These are phyloP conservation scores for Kodamaea neixiangensis DNA, from an alignment of 805 yeast species.

Conservation along the genomic window DNA sequence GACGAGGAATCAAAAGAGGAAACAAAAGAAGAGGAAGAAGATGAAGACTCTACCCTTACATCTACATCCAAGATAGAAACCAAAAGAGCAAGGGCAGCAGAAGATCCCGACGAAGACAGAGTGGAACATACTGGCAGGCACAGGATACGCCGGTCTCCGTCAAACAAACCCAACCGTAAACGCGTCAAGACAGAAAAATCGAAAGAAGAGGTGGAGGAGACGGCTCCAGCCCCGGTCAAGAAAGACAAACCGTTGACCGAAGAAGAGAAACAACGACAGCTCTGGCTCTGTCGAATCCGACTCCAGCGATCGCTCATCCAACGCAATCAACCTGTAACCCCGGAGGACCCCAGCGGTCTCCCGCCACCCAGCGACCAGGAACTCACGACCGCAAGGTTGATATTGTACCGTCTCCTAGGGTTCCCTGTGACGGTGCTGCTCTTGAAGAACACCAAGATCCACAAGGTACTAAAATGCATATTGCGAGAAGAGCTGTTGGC, in stretches of 20 bases:
- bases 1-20: slow-evolving; percentile 18
- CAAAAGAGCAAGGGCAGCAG: neutral
- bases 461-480: slow-evolving; percentile 54
- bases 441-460: slow-evolving; percentile 48
- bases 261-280: slow-evolving; percentile 45
- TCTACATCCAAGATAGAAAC: neutral
- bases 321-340: slow-evolving; percentile 42
- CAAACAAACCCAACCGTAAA: slow-evolving; percentile 1
- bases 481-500: slow-evolving; percentile 40
- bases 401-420: slow-evolving; percentile 42
- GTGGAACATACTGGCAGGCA: slow-evolving; percentile 5
- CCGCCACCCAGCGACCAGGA: slow-evolving; percentile 48
- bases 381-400: slow-evolving; percentile 41
- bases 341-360: slow-evolving; percentile 33
- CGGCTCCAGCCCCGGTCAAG: slow-evolving; percentile 1
- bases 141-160: slow-evolving; percentile 6
- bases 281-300: slow-evolving; percentile 49
- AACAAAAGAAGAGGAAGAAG: slow-evolving; percentile 15
- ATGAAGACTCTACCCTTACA: slow-evolving; percentile 6
- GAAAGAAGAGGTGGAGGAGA: neutral
- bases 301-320: slow-evolving; percentile 52
- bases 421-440: slow-evolving; percentile 44
- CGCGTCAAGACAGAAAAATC: slow-evolving; percentile 3
- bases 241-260: slow-evolving; percentile 24
- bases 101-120: neutral